A percentile compares a stretch with the other conserved stretches of the same genome.
Evolutionary conservation across 768 basidiomycete species (phyloP).

Genomic region (Tricholoma sp.): DNA sequence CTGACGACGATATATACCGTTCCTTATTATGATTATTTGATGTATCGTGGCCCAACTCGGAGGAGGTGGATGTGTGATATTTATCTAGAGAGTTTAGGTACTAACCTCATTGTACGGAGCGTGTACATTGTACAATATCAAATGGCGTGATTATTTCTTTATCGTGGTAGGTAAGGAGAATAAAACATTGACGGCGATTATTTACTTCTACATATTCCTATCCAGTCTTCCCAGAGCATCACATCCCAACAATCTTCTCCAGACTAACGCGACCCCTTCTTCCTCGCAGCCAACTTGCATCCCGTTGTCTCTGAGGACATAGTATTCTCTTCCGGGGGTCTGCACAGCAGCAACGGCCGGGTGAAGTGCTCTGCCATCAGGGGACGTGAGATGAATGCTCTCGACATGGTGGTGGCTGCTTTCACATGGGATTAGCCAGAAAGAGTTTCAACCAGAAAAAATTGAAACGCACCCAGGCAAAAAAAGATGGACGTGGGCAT

Average conservation of each 20-base stretch:
- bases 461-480: slow-evolving; percentile 52
- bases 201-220: too few relatives aligned
- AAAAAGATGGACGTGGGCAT: slow-evolving; percentile 47
- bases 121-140: too few relatives aligned
- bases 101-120: too few relatives aligned
- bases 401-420: slow-evolving; percentile 72
- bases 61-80: too few relatives aligned
- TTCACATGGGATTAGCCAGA: neutral
- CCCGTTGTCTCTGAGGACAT: slow-evolving; percentile 67
- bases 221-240: slow-evolving; percentile 6
- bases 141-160: too few relatives aligned
- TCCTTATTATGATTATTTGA: too few relatives aligned
- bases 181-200: too few relatives aligned
- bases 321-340: slow-evolving; percentile 65
- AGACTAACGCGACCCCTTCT: slow-evolving; percentile 58
- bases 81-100: too few relatives aligned
- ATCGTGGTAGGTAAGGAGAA: too few relatives aligned
- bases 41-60: too few relatives aligned
- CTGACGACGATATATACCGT: too few relatives aligned
- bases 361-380: slow-evolving; percentile 43
- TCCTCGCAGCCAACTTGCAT: slow-evolving; percentile 77
- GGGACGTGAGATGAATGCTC: slow-evolving; percentile 59
- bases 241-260: slow-evolving; percentile 58
- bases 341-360: slow-evolving; percentile 64
- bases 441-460: neutral